A percentile compares a stretch with the other conserved stretches of the same genome.
phyloP scores from a whole-genome alignment of 1,139 yeast species.

The Suhomyces choctaworum region DNA sequence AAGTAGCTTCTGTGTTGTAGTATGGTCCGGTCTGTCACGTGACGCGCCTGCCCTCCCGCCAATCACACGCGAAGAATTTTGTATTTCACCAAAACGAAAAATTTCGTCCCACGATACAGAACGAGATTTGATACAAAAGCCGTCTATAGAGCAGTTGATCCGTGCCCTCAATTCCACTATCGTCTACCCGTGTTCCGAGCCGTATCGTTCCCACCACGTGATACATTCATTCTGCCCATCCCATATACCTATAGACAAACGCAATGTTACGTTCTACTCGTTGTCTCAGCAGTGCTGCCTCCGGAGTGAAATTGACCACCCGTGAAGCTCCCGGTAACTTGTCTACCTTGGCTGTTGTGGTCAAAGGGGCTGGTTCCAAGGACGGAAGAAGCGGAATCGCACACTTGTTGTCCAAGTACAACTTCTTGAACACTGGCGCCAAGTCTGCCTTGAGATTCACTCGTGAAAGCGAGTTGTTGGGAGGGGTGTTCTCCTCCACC shows the following conservation, averaged over 20 bases:
- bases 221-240: too few relatives aligned
- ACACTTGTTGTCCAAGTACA: conserved; percentile 81
- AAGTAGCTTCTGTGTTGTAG: too few relatives aligned
- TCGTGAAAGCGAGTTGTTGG: conserved; percentile 92
- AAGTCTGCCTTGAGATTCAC: conserved; percentile 91
- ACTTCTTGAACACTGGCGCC: conserved; percentile 77
- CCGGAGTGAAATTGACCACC: conserved; percentile 45
- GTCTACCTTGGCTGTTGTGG: conserved; percentile 67
- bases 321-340: conserved; percentile 61
- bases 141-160: conserved; percentile 11
- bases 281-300: conserved; percentile 47
- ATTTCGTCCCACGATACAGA: conserved; percentile 7
- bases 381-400: conserved; percentile 79
- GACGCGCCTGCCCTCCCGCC: conserved; percentile 4
- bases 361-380: conserved; percentile 83
- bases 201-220: neutral
- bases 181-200: neutral
- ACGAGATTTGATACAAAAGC: conserved; percentile 6
- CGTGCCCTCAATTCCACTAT: conserved; percentile 10
- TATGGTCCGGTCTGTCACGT: neutral
- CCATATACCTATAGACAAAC: conserved; percentile 1
- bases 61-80: conserved; percentile 13
- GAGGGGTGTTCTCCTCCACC: conserved; percentile 70
- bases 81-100: conserved; percentile 5
- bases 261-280: conserved; percentile 24